Conservation (phyloP, 495 filamentous ascomycete genomes). For the Penicillium alfredii region DNA sequence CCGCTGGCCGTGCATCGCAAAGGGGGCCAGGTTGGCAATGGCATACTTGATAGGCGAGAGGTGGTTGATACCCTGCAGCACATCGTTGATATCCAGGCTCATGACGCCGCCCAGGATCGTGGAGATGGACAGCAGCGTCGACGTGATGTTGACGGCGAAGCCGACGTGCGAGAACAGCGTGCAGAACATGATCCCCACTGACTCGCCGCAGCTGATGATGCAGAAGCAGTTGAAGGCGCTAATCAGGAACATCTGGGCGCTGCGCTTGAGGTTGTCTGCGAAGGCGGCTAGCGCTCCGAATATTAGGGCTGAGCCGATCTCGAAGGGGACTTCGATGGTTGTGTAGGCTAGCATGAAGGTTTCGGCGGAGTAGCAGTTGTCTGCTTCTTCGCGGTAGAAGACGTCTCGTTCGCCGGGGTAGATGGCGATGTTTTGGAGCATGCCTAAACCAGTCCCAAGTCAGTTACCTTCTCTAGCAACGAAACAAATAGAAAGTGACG, state of each 20-base stretch:
- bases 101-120: slow-evolving; percentile 64
- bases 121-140: slow-evolving; percentile 56
- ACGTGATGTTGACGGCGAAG: slow-evolving; percentile 65
- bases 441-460: slow-evolving; percentile 43
- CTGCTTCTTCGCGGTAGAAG: slow-evolving; percentile 65
- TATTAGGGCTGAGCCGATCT: slow-evolving; percentile 55
- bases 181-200: slow-evolving; percentile 73
- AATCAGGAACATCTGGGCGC: slow-evolving; percentile 56
- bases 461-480: no score
- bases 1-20: slow-evolving; percentile 45
- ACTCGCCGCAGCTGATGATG: slow-evolving; percentile 67
- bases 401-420: slow-evolving; percentile 64
- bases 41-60: slow-evolving; percentile 64
- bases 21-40: slow-evolving; percentile 56
- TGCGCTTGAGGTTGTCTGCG: slow-evolving; percentile 58
- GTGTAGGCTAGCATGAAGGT: slow-evolving; percentile 66
- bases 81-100: slow-evolving; percentile 56
- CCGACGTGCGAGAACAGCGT: slow-evolving; percentile 68
- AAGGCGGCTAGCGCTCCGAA: slow-evolving; percentile 55
- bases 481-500: no score
- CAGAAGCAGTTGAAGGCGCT: slow-evolving; percentile 62
- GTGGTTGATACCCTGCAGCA: slow-evolving; percentile 63
- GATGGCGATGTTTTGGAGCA: slow-evolving; percentile 71
- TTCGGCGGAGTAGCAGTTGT: slow-evolving; percentile 58
- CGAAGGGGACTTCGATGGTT: slow-evolving; percentile 61